Evolutionary conservation across 1,284 basidiomycete species (phyloP), one percentile per base, ranked within the genome.

Genomic region (Amylostereum chailletii): DNA sequence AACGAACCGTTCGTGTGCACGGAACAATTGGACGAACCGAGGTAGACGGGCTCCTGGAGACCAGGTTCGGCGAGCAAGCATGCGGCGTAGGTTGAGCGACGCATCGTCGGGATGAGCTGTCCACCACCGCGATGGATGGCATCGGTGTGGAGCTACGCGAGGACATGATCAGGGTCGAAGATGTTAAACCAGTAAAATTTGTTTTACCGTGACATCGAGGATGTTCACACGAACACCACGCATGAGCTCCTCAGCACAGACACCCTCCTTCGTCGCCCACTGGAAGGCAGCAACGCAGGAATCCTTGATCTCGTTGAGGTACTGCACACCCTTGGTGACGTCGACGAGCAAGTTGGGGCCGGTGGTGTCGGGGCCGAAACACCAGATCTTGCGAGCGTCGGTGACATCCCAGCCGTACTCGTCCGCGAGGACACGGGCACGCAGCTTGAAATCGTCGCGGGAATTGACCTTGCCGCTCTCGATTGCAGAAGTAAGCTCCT

Each of bases 81-180:
- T 48, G 95, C 92, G 60, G 96, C 96, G 72, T 98, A 98, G 67
- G 87, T 88, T 61, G 90, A 96, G 71, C 96, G 94, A 74, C 96
- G 90, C 69, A 86, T 89, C 32, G 90, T 93, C 51, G 94, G 94
- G 71, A 97, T 96, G 65, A 97, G 81, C 72, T 99, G 95, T 70
- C 95, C 95, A 79, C 94, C 94, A 72, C 96, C 96, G 78, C 96
- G 92, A 75, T 99, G 96, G 66, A 99, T 99, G 58, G 96, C 94
- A 78, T 99, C 96, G 65, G 95, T 81, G 73, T 98, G 95, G 53
- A 99, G 80, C 87, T 91, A 64, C 2, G 51, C 41, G 51, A 42
- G 32, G 19, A 40, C 30, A 11, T 40, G 32, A 46, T 37, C 34
- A 32, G 37, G 37, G 26, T 29, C 49, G 44, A 38, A 40, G 53